Base-by-base conservation (phyloP, 148 eudicot genomes). In the Chenopodium berlandieri region DNA sequence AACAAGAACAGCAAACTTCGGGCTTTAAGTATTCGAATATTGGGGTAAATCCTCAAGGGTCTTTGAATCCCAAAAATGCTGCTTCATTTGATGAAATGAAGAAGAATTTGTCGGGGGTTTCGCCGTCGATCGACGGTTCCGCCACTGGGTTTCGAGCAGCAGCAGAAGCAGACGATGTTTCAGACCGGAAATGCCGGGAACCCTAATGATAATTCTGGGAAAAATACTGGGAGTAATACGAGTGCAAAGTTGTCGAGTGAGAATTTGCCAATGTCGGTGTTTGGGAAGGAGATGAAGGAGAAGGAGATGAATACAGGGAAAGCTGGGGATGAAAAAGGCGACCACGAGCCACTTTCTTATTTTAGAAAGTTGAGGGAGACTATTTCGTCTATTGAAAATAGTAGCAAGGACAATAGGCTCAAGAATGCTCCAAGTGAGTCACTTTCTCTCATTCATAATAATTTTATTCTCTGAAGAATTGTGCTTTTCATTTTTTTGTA, bases 81-180 rank as follows among this genome's bases (percentile, higher is more conserved):
- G 31, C 80, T 0, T 76, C 83, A 1, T 2, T 79, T 4, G 88
- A 85, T 1, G 91, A 90, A 71, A 87, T 92, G 25, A 84, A 84
- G n/a, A 87, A 77, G 27, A 84, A 83, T 31, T 85, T 91, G 22
- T 72, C 92, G 71, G 85, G 76, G 76, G 78, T 90, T 87, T 84
- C 89, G 84, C 75, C 79, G n/a, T 19, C 85, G 85, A 62, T 48
- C 90, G 23, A 67, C 87, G 32, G 79, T n/a, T 34, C 23, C 76
- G 7, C 82, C 90, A 0, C 68, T 84, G 30, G 31, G 16, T 60
- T 83, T 7, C 85, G 87, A 37, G 40, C 40, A 37, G 7, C 40
- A 37, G 40, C 7, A 37, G 40, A 37, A 37, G 40, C 6, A 37
- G 40, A 37, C 7, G 7, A 37, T 0, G 40, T 37, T 37, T 37